Conservation (phyloP, 2,329 filamentous ascomycete genomes). For the Talaromyces sp. region DNA sequence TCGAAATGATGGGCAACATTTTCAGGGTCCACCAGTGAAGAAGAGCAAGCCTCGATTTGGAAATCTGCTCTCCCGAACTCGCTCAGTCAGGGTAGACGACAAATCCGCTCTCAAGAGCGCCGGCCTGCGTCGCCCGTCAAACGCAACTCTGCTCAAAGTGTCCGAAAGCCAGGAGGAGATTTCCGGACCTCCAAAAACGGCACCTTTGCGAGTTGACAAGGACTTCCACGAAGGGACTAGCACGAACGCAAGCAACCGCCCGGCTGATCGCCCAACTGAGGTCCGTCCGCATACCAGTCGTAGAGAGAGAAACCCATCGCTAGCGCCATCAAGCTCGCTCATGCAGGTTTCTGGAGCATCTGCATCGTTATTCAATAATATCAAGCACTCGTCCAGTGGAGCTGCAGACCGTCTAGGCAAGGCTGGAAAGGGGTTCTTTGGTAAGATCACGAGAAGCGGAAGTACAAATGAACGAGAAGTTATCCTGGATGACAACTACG, state of each 20-base stretch:
- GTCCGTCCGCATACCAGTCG: slow-evolving; percentile 28
- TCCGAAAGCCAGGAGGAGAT: slow-evolving; percentile 21
- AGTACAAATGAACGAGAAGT: slow-evolving; percentile 66
- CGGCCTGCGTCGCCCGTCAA: slow-evolving; percentile 37
- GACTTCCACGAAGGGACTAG: slow-evolving; percentile 65
- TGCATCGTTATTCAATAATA: slow-evolving; percentile 65
- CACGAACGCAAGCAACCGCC: slow-evolving; percentile 65
- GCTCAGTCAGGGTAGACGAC: slow-evolving; percentile 45
- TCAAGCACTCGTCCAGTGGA: slow-evolving; percentile 69
- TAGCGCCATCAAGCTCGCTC: slow-evolving; percentile 46
- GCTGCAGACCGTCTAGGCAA: slow-evolving; percentile 69
- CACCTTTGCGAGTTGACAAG: slow-evolving; percentile 64
- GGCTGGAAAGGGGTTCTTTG: slow-evolving; percentile 77
- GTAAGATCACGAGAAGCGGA: slow-evolving; percentile 67
- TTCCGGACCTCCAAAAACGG: slow-evolving; percentile 55
- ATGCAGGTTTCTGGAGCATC: slow-evolving; percentile 54
- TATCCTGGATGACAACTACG: slow-evolving; percentile 78
- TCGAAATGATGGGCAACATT: background rate
- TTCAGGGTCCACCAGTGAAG: slow-evolving; percentile 25
- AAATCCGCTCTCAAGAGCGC: slow-evolving; percentile 30
- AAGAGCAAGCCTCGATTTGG: slow-evolving; percentile 46
- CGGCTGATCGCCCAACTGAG: slow-evolving; percentile 61
- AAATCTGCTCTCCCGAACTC: slow-evolving; percentile 43
- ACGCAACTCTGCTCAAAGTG: slow-evolving; percentile 32
- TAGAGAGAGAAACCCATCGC: slow-evolving; percentile 34